phyloP scores from a whole-genome alignment of 176 grass and related monocot genomes.

The Elymus sibiricus region DNA sequence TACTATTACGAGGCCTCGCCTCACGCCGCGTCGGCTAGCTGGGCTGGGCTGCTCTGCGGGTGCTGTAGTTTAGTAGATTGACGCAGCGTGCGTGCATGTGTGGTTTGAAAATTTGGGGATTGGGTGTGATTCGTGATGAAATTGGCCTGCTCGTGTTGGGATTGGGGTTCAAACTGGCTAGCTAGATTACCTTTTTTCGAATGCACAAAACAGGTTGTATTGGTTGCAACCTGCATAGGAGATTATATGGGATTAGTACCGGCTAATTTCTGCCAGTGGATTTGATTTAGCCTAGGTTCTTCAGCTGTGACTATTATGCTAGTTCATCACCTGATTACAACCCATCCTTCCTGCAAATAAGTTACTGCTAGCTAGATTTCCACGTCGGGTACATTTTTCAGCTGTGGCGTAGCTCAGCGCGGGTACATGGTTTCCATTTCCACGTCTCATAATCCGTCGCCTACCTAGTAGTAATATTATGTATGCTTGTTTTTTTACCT shows the following conservation, averaged over 20 bases:
- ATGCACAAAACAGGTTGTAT: no score
- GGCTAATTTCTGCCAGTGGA: not conserved
- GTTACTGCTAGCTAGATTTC: not conserved
- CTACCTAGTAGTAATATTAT: no score
- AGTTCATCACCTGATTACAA: not conserved
- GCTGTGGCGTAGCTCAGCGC: no score
- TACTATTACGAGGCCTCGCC: conserved; percentile 6
- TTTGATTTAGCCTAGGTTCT: not conserved
- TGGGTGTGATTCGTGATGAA: not conserved
- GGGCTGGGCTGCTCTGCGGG: not conserved
- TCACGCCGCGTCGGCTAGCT: no score
- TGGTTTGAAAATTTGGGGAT: not conserved
- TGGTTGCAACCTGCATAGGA: no score
- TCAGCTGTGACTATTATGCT: not conserved
- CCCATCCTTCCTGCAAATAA: not conserved
- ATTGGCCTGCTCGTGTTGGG: no score
- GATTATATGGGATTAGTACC: not conserved
- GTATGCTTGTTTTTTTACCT: no score
- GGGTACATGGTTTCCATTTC: no score
- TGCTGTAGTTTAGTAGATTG: not conserved
- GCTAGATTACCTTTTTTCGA: no score
- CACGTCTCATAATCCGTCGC: no score
- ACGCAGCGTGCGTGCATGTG: not conserved
- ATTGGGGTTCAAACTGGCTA: not conserved
- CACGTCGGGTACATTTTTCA: no score